Evolutionary conservation across 352 stramenopile species (phyloP).

Genomic region (Phytophthora syringae): DNA sequence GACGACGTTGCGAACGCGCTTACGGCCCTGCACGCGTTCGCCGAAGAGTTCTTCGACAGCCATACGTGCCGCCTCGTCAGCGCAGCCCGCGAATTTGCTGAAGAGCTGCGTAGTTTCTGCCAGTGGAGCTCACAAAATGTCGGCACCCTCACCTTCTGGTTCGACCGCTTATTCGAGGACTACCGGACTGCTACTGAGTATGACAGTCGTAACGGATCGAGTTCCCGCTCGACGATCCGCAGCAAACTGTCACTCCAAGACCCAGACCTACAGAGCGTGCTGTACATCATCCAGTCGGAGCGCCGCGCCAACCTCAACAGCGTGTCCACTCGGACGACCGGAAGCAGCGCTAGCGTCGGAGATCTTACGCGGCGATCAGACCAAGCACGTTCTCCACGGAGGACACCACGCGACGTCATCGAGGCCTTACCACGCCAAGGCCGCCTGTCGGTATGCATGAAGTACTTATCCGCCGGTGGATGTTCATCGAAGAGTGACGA

Average conservation of each 20-base stretch:
- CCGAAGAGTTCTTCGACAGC: slow-evolving; percentile 17
- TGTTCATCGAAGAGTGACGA: slow-evolving; percentile 6
- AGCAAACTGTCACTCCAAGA: no score
- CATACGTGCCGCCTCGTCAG: slow-evolving; percentile 2
- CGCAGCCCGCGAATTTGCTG: not conserved
- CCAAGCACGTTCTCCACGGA: not conserved
- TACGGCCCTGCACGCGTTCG: slow-evolving; percentile 10
- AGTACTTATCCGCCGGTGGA: slow-evolving; percentile 3
- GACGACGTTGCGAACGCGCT: slow-evolving; percentile 18
- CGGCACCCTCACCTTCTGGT: not conserved
- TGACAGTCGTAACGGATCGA: no score
- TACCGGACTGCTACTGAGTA: not conserved
- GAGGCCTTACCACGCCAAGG: not conserved
- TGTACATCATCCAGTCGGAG: no score
- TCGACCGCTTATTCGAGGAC: not conserved
- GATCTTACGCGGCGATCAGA: no score
- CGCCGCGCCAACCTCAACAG: not conserved
- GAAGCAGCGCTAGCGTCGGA: not conserved
- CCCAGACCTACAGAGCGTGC: no score
- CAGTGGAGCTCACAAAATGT: not conserved
- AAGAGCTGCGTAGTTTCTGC: slow-evolving; percentile 6
- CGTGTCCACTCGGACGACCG: no score
- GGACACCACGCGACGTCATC: slow-evolving; percentile 5
- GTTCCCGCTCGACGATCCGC: no score
- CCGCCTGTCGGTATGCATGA: slow-evolving; percentile 7